A percentile compares a stretch with the other conserved stretches of the same genome.
Conservation (phyloP, 192 early-diverging fungal genomes). For the Glomus cerebriforme region DNA sequence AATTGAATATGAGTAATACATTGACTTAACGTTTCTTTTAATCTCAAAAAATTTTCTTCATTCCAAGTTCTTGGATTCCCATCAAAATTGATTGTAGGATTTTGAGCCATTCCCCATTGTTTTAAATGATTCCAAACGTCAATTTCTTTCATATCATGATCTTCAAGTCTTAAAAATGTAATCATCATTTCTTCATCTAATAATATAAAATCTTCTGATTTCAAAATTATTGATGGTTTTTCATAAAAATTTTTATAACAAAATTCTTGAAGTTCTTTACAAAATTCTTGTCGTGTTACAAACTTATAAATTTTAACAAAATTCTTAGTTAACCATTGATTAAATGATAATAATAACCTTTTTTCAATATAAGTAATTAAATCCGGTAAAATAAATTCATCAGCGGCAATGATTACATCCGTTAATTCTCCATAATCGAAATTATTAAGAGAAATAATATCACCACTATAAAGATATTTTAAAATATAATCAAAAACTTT, state of each 20-base stretch:
- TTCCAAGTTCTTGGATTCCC: background rate
- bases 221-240: background rate
- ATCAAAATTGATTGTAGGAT: background rate
- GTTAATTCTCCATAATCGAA: background rate
- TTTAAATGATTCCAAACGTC: background rate
- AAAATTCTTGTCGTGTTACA: background rate
- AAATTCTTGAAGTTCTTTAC: background rate
- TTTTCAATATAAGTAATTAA: background rate
- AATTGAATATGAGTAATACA: background rate
- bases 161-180: background rate
- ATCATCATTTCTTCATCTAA: background rate
- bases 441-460: background rate
- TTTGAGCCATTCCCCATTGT: background rate
- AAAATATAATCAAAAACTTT: background rate
- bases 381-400: background rate
- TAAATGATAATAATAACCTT: background rate
- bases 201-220: background rate
- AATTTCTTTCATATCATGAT: background rate
- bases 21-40: background rate
- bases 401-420: background rate
- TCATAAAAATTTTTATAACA: background rate
- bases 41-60: background rate
- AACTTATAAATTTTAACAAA: background rate
- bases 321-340: background rate
- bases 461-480: conserved; percentile 4